Percentiles rank a stretch among this genome's conserved stretches.
Evolutionary conservation across 129 eudicot species (phyloP).

Genomic region (Flaveria linearis): DNA sequence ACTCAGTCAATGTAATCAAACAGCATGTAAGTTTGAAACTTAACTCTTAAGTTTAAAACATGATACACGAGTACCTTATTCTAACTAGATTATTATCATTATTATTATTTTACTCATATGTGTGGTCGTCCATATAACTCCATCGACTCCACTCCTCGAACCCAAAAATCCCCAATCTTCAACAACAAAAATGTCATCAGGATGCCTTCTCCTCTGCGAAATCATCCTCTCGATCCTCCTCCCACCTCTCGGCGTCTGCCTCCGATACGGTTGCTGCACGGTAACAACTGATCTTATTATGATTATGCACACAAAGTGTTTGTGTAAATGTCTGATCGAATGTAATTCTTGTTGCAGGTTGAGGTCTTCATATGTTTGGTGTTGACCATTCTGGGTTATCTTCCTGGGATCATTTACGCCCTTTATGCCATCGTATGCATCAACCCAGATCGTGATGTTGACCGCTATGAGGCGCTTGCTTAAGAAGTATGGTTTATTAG

Average conservation of each 20-base stretch:
- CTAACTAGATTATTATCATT: background rate
- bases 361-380: slow-evolving; percentile 72
- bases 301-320: slow-evolving; percentile 16
- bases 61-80: background rate
- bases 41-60: background rate
- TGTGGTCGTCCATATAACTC: background rate
- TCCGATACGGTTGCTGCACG: slow-evolving; percentile 86
- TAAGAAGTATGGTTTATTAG: slow-evolving; percentile 25
- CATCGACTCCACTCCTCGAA: background rate
- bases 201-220: slow-evolving; percentile 52
- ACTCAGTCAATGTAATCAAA: no score
- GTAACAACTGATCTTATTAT: slow-evolving; percentile 32
- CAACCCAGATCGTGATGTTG: slow-evolving; percentile 41
- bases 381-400: slow-evolving; percentile 66
- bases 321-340: slow-evolving; percentile 22
- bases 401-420: slow-evolving; percentile 86
- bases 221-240: slow-evolving; percentile 66
- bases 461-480: slow-evolving; percentile 48
- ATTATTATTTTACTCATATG: background rate
- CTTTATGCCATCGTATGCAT: slow-evolving; percentile 58
- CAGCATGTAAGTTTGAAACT: no score
- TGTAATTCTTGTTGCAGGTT: slow-evolving; percentile 38
- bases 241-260: slow-evolving; percentile 84
- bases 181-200: slow-evolving; percentile 29
- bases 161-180: slow-evolving; percentile 4